phyloP scores from a whole-genome alignment of 2,329 filamentous ascomycete genomes.

The Lecanosticta acicola region DNA sequence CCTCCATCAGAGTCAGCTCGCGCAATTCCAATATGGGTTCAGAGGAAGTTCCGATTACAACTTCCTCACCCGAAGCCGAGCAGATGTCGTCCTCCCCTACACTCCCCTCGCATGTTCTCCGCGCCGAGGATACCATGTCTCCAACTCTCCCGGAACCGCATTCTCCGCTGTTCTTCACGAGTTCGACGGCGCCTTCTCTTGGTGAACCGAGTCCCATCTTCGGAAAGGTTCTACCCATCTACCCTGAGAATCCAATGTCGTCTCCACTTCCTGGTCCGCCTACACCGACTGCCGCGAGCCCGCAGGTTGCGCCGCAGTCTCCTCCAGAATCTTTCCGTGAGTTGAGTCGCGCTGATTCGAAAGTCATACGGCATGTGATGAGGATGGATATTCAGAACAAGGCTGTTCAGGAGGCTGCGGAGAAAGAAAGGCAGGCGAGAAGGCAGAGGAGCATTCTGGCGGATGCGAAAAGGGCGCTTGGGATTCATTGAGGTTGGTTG shows the following conservation, averaged over 20 bases:
- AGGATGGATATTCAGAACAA: conserved; percentile 15
- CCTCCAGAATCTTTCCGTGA: background rate
- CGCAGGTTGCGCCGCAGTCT: background rate
- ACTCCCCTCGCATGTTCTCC: conserved; percentile 14
- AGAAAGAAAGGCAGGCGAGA: conserved; percentile 17
- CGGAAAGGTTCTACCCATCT: background rate
- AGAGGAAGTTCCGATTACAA: background rate
- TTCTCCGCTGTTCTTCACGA: conserved; percentile 13
- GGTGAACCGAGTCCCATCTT: background rate
- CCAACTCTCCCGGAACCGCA: background rate
- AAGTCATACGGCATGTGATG: conserved; percentile 13
- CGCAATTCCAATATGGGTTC: conserved; percentile 1
- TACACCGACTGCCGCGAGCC: conserved; percentile 1
- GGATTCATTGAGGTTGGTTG: background rate
- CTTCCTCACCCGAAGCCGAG: background rate
- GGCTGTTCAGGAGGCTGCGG: conserved; percentile 21
- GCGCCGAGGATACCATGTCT: conserved; percentile 7
- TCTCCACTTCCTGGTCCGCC: background rate
- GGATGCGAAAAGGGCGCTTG: conserved; percentile 6
- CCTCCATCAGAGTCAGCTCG: background rate
- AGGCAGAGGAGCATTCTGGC: conserved; percentile 9
- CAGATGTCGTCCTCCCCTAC: conserved; percentile 3
- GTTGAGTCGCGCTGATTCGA: conserved; percentile 3
- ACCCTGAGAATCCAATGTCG: background rate
- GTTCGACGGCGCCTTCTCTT: conserved; percentile 9